Percentiles rank a stretch among this genome's conserved stretches.
These are phyloP conservation scores for Deinandra increscens DNA, from an alignment of 129 eudicot genomes.

Conservation along the genomic window DNA sequence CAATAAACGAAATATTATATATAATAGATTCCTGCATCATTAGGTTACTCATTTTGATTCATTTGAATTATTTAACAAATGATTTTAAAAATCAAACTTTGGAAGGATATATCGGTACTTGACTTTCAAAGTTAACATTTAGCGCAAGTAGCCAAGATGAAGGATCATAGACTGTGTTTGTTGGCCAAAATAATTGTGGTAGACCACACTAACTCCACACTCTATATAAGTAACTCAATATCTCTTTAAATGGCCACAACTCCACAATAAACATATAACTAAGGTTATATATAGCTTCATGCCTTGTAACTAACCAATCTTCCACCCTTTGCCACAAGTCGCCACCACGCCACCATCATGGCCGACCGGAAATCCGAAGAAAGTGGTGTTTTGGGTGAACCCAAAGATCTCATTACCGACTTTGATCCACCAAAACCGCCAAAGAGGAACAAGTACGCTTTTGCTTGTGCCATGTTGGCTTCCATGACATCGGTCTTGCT, in stretches of 20 bases:
- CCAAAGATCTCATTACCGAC: slow-evolving; percentile 29
- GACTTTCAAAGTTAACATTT: not conserved
- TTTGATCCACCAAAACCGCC: slow-evolving; percentile 48
- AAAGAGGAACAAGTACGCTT: slow-evolving; percentile 58
- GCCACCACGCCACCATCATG: slow-evolving; percentile 24
- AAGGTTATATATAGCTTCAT: slow-evolving; percentile 19
- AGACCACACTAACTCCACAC: slow-evolving; percentile 10
- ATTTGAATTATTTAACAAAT: not conserved
- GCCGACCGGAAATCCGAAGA: slow-evolving; percentile 39
- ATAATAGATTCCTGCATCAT: too few species aligned
- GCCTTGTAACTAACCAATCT: slow-evolving; percentile 20
- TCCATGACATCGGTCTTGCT: slow-evolving; percentile 73
- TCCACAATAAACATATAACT: not conserved
- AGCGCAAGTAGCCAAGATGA: not conserved
- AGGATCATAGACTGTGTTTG: slow-evolving; percentile 21
- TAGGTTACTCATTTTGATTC: too few species aligned
- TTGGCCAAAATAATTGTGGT: slow-evolving; percentile 14
- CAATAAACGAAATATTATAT: too few species aligned
- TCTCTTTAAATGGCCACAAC: slow-evolving; percentile 13
- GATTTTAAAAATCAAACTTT: not conserved
- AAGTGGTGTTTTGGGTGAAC: slow-evolving; percentile 30
- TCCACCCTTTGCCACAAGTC: not conserved
- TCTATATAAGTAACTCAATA: slow-evolving; percentile 30
- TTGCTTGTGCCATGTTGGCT: slow-evolving; percentile 58
- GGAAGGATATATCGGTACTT: not conserved